phyloP scores from a whole-genome alignment of 345 rosid genomes.

The Capsella bursapastoris region DNA sequence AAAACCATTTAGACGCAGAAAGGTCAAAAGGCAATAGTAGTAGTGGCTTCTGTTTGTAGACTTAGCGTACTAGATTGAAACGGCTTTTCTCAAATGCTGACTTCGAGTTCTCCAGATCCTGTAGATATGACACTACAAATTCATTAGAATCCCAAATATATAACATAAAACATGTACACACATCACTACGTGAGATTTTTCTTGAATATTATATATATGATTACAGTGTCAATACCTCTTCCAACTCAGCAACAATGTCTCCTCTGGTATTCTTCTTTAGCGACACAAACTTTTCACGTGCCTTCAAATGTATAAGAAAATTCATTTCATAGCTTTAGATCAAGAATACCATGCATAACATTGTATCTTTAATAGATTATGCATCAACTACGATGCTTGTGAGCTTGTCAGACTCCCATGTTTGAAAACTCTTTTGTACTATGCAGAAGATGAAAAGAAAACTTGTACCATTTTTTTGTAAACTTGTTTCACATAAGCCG shows the following conservation, averaged over 20 bases:
- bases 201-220: not conserved
- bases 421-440: not conserved
- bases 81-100: slow-evolving; percentile 87
- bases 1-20: slow-evolving; percentile 43
- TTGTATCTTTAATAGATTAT: slow-evolving; percentile 5
- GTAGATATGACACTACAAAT: slow-evolving; percentile 28
- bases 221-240: slow-evolving; percentile 62
- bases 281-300: slow-evolving; percentile 86
- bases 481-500: not conserved
- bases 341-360: not conserved
- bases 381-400: slow-evolving; percentile 14
- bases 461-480: not conserved
- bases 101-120: slow-evolving; percentile 87
- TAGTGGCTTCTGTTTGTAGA: slow-evolving; percentile 15
- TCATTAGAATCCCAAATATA: not conserved
- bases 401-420: not conserved
- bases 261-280: slow-evolving; percentile 76
- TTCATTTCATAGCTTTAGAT: slow-evolving; percentile 23
- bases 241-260: slow-evolving; percentile 77
- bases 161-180: not conserved
- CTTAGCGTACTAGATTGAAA: slow-evolving; percentile 76
- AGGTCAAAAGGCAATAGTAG: slow-evolving; percentile 6
- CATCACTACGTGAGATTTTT: not conserved
- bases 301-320: slow-evolving; percentile 51
- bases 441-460: slow-evolving; percentile 10